Evolutionary conservation across 495 filamentous ascomycete genomes (phyloP).

Genomic region (Aspergillus campestris): DNA sequence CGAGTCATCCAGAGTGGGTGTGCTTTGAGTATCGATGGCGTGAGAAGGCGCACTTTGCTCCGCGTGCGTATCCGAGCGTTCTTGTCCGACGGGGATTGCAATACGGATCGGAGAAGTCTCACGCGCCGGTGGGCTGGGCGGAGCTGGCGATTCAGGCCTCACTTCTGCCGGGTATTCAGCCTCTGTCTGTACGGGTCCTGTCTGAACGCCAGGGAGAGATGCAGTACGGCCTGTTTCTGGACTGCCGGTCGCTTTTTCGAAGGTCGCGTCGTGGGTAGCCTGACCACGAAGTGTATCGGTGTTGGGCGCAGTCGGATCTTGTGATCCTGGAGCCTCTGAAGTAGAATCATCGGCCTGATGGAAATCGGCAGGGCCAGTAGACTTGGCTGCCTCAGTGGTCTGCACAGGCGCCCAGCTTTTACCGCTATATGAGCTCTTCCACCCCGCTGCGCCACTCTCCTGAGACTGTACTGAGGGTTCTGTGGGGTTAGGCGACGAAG

Average conservation of each 20-base stretch:
- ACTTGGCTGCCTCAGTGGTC: slow-evolving; percentile 59
- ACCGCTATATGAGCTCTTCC: slow-evolving; percentile 83
- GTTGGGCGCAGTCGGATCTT: slow-evolving; percentile 42
- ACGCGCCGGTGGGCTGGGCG: slow-evolving; percentile 45
- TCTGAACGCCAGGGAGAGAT: slow-evolving; percentile 66
- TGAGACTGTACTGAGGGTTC: slow-evolving; percentile 53
- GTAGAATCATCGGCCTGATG: slow-evolving; percentile 52
- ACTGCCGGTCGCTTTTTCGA: slow-evolving; percentile 17
- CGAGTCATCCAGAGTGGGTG: slow-evolving; percentile 17
- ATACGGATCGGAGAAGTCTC: slow-evolving; percentile 71
- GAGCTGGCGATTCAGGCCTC: slow-evolving; percentile 51
- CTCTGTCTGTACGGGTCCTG: slow-evolving; percentile 41
- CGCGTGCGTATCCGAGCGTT: slow-evolving; percentile 40
- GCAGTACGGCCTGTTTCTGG: slow-evolving; percentile 50
- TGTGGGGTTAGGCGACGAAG: slow-evolving; percentile 24
- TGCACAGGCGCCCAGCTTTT: slow-evolving; percentile 83
- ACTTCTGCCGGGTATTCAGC: slow-evolving; percentile 44
- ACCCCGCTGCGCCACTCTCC: slow-evolving; percentile 60
- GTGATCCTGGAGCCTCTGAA: slow-evolving; percentile 37
- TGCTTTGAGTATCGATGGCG: slow-evolving; percentile 47
- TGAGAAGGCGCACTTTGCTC: slow-evolving; percentile 42
- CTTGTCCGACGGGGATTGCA: slow-evolving; percentile 74
- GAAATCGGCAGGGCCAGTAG: slow-evolving; percentile 45
- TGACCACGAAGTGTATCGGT: slow-evolving; percentile 21
- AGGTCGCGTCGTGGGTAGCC: slow-evolving; percentile 54